Evolutionary conservation across 805 yeast species (phyloP), one percentile per base, ranked within the genome.

Genomic region (Saccharomyces eubayanus): DNA sequence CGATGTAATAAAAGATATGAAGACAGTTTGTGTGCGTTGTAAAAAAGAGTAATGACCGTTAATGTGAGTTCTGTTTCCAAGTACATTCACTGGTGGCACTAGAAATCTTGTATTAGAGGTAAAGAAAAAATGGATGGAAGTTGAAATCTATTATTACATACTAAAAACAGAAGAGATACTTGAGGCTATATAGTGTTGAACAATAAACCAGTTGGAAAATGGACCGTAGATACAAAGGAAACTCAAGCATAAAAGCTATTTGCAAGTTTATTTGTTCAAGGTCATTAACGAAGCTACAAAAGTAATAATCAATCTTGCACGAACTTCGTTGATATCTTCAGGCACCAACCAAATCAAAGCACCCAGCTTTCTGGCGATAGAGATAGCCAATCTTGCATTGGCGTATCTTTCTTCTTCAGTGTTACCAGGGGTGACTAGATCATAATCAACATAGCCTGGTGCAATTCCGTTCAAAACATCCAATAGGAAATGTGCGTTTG

Each of bases 281-380:
- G 91, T 76, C 99, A 94, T 94, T 72, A 94, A 81, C 50, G 97
- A 89, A 52, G 97, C 99, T 57, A 94, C 89, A 70, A 94, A 94
- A 0, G 98, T 90, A 69, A 90, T 80, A 54, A 94, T 87, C 74
- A 94, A 83, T 71, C 98, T 83, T 47, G 96, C 80, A 73, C 98
- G 87, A 47, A 94, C 97, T 74, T 92, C 98, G 64, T 85, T 87
- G 65, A 94, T 94, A 74, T 94, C 99, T 72, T 94, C 99, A n/a
- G 99, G 99, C n/a, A 94, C 97, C 62, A 94, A 79, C 97, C 97
- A 94, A 66, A 94, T 94, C 69, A 94, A 82, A 45, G 97, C 99
- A 57, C 99, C 99, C 62, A 94, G 76, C 73, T 94, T 94, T 80
- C 99, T 87, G 36, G 99, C 99, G 66, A 94, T 94, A 2, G 98